Evolutionary conservation across 169 alveolate species (phyloP).

Genomic region (Cryptosporidium sp.): DNA sequence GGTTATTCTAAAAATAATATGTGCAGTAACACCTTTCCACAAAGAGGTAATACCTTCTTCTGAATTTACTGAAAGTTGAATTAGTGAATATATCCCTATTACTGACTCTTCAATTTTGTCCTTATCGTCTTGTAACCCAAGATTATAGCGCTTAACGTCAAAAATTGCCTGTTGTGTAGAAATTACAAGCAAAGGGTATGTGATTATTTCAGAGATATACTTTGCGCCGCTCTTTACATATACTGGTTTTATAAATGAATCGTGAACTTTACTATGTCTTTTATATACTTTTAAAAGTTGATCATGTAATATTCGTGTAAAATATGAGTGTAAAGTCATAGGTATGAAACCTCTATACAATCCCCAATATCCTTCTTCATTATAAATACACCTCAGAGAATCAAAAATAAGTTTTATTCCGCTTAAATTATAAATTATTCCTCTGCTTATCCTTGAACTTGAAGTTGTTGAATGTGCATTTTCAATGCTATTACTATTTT

Average conservation of each 20-base stretch:
- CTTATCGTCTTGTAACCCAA: not conserved
- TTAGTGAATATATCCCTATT: constrained; percentile 23
- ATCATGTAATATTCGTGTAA: constrained; percentile 13
- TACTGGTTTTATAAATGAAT: not conserved
- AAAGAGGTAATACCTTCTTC: constrained; percentile 45
- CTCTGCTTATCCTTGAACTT: not conserved
- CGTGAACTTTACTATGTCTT: constrained; percentile 11
- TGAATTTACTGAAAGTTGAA: constrained; percentile 48
- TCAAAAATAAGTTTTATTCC: constrained; percentile 2
- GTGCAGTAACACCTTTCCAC: constrained; percentile 55
- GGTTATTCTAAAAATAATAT: not conserved
- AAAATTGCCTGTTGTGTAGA: constrained; percentile 55
- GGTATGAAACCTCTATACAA: constrained; percentile 65
- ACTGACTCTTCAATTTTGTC: constrained; percentile 11
- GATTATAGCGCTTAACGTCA: constrained; percentile 26
- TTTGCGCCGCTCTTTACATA: not conserved
- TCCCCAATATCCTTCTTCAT: constrained; percentile 72
- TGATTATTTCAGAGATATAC: constrained; percentile 44
- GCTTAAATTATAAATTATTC: constrained; percentile 2
- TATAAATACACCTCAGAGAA: constrained; percentile 33
- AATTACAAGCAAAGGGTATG: constrained; percentile 57
- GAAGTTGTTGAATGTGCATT: not conserved
- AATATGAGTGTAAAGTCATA: constrained; percentile 20
- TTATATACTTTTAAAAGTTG: constrained; percentile 30
- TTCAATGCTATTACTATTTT: not conserved